Base-by-base conservation (phyloP, 768 basidiomycete species). In the Boletus rubescentipes region DNA sequence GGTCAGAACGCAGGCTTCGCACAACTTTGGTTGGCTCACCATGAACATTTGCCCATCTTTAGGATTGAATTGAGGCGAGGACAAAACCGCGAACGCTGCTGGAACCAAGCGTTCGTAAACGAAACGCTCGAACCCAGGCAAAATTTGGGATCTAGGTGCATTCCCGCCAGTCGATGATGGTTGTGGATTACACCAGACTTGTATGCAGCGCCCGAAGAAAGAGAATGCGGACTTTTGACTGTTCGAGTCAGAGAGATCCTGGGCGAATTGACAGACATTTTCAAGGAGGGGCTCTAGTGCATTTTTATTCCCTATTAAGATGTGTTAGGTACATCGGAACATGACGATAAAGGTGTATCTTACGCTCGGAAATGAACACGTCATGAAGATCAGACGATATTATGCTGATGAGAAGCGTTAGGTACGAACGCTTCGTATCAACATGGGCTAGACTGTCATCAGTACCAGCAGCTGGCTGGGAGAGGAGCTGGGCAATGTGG, bases 91-190 rank as follows among this genome's bases (percentile, higher is more conserved):
- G 70, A 99, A 97, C 21, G 86, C 87, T 3, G 84, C 75, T 11
- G 93, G 91, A 47, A 98, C 76, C 32, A 96, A 72, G 12, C 86
- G 82, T 57, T 94, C 89, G 63, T 98, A 98, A 30, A 96, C 81
- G 67, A 95, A 95, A 14, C 83, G 81, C 61, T 98, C 94, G 61
- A 97, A 98, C 1, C 96, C 95, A 11, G 93, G 93, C 40, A 98
- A 71, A 11, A 77, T 73, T 23, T 61, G 63, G 32, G 62, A 67
- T 35, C 48, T 55, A 15, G 57, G 57, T 15, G 75, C 74, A 46
- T 76, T 74, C 20, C 77, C 70, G 3, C 63, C 58, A 3, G 65
- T 41, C 21, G 65, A 47, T 26, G 73, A 59, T 37, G 73, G 64
- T 43, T 72, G 67, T 21, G 79, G 78, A 51, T 80, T 83, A 35